phyloP scores from a whole-genome alignment of 345 rosid genomes.

The Populus euphratica region DNA sequence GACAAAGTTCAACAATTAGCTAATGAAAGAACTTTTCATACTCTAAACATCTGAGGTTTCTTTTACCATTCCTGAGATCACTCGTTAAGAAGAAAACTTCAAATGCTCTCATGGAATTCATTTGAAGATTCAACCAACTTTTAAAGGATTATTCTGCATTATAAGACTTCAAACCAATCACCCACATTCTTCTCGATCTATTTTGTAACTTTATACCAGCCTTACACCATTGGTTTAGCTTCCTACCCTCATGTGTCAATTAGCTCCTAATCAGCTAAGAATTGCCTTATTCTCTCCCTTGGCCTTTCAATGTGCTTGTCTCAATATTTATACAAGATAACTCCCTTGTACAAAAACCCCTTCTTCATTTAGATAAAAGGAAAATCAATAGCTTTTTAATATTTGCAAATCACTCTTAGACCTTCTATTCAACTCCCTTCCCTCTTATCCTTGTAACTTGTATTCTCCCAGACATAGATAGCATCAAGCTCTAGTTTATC shows the following conservation, averaged over 20 bases:
- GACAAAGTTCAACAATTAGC: background rate
- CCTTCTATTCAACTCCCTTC: background rate
- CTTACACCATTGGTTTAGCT: background rate
- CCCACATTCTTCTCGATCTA: no score
- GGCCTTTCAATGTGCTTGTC: no score
- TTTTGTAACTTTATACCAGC: no score
- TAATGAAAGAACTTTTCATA: background rate
- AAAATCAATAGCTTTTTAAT: background rate
- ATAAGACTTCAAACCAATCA: no score
- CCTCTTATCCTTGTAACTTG: background rate
- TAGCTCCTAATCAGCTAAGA: background rate
- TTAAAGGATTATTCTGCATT: background rate
- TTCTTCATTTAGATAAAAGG: background rate
- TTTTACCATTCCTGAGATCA: background rate
- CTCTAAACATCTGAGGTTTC: background rate
- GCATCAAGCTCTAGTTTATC: background rate
- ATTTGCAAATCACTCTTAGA: background rate
- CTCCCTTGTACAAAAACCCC: no score
- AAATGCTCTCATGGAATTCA: background rate
- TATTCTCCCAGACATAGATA: background rate
- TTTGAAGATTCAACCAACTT: background rate
- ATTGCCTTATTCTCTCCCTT: no score
- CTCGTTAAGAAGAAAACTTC: background rate
- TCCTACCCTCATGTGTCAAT: background rate
- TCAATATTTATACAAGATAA: no score